phyloP scores from a whole-genome alignment of 805 yeast species.

The Candida arabinofermentans region DNA sequence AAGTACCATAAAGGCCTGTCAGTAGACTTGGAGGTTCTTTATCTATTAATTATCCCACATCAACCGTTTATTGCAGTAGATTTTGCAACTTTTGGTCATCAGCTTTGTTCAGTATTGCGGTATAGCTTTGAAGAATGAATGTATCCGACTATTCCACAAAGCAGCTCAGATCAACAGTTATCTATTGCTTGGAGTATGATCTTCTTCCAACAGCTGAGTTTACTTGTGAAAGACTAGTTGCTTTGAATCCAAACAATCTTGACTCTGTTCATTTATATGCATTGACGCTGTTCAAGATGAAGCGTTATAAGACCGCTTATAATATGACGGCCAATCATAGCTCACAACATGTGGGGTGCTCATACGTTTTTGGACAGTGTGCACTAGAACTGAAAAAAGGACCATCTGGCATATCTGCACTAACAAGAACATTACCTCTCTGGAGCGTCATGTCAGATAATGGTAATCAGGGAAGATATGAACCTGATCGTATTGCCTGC shows the following conservation, averaged over 20 bases:
- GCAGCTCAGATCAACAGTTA: slow-evolving; percentile 52
- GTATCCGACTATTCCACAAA: slow-evolving; percentile 19
- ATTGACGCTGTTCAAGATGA: slow-evolving; percentile 55
- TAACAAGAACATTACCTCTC: slow-evolving; percentile 34
- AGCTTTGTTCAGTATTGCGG: too few species aligned
- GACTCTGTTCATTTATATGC: slow-evolving; percentile 71
- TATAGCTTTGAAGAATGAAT: slow-evolving; percentile 14
- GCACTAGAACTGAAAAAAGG: slow-evolving; percentile 52
- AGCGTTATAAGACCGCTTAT: slow-evolving; percentile 60
- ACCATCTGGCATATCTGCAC: slow-evolving; percentile 58
- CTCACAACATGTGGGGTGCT: slow-evolving; percentile 64
- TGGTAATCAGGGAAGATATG: slow-evolving; percentile 12
- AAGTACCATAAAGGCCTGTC: too few species aligned
- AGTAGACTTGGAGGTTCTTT: too few species aligned
- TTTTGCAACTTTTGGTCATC: too few species aligned
- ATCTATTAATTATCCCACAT: too few species aligned
- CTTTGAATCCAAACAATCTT: slow-evolving; percentile 50
- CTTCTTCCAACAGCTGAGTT: slow-evolving; percentile 75
- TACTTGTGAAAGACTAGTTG: slow-evolving; percentile 75
- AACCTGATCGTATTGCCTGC: slow-evolving; percentile 70
- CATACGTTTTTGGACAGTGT: slow-evolving; percentile 68
- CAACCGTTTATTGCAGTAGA: too few species aligned
- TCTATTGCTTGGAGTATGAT: slow-evolving; percentile 70
- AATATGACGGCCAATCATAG: slow-evolving; percentile 39
- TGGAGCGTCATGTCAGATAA: slow-evolving; percentile 29